These are phyloP conservation scores for Ustilago bromivora DNA, from an alignment of 1,284 basidiomycete species.

Conservation along the genomic window DNA sequence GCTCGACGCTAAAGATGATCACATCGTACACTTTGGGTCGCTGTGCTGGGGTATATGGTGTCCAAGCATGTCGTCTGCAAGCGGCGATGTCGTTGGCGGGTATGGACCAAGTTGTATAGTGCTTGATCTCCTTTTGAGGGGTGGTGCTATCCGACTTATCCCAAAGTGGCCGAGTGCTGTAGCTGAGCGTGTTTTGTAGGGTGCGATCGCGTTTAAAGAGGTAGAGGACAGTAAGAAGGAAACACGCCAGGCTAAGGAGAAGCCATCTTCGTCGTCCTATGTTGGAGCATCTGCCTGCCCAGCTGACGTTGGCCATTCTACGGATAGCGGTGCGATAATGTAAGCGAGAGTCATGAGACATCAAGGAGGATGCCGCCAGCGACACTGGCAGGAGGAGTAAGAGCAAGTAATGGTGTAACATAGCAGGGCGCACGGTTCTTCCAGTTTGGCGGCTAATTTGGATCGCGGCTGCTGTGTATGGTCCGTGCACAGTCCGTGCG, in stretches of 20 bases:
- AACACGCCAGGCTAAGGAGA: slow-evolving; percentile 6
- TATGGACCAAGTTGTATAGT: slow-evolving; percentile 76
- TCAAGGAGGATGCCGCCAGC: background rate
- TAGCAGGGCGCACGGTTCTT: too few species aligned
- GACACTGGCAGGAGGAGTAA: background rate
- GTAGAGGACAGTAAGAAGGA: slow-evolving; percentile 10
- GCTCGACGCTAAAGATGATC: slow-evolving; percentile 73
- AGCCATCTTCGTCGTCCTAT: slow-evolving; percentile 17
- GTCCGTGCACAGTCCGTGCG: too few species aligned
- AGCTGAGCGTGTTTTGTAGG: slow-evolving; percentile 68
- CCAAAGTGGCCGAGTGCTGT: slow-evolving; percentile 78
- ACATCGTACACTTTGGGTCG: slow-evolving; percentile 32
- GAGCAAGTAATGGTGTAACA: too few species aligned
- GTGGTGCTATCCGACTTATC: slow-evolving; percentile 67
- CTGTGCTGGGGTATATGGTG: slow-evolving; percentile 21
- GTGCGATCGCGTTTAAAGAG: slow-evolving; percentile 29
- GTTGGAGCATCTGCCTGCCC: background rate
- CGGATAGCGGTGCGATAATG: background rate
- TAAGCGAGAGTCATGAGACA: background rate
- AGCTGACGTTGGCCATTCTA: background rate
- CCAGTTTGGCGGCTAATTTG: too few species aligned
- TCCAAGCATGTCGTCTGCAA: slow-evolving; percentile 76
- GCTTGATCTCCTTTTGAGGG: slow-evolving; percentile 71
- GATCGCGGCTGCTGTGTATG: too few species aligned
- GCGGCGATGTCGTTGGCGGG: slow-evolving; percentile 71